These are phyloP conservation scores for Rheum nobile DNA, from an alignment of 148 eudicot genomes.

Conservation along the genomic window DNA sequence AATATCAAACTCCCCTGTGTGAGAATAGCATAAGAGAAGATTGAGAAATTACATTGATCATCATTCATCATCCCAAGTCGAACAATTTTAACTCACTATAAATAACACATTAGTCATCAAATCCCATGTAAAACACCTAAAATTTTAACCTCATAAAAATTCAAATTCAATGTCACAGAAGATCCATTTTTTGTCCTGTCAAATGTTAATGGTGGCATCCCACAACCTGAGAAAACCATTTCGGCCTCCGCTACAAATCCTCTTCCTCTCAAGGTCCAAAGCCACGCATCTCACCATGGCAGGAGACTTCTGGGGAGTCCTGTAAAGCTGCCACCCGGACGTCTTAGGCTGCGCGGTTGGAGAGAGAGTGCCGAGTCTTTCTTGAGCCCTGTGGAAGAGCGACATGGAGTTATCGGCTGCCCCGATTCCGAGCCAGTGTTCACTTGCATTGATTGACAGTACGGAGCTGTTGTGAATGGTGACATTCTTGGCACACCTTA, in stretches of 20 bases:
- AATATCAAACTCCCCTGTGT: neutral
- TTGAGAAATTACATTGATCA: neutral
- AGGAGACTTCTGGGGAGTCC: conserved; percentile 84
- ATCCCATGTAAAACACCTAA: too few species aligned
- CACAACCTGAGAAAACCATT: conserved; percentile 85
- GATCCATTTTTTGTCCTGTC: neutral
- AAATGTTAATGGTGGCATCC: conserved; percentile 95
- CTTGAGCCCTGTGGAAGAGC: conserved; percentile 79
- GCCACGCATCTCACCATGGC: conserved; percentile 87
- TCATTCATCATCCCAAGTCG: neutral
- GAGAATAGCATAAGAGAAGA: neutral
- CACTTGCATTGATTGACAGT: conserved; percentile 74
- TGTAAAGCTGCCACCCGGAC: conserved; percentile 90
- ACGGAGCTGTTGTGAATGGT: conserved; percentile 65
- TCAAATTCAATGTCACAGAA: too few species aligned
- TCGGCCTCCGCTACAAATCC: conserved; percentile 92
- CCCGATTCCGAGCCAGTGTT: conserved; percentile 90
- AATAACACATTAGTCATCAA: neutral
- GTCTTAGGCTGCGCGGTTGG: conserved; percentile 29
- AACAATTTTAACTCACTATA: neutral
- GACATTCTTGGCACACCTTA: conserved; percentile 73
- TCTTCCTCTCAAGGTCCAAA: conserved; percentile 88
- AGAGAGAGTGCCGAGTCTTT: conserved; percentile 66
- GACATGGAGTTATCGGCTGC: conserved; percentile 99
- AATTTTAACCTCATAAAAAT: too few species aligned